phyloP scores from a whole-genome alignment of 2,329 filamentous ascomycete genomes.

The Zymoseptoria crescenta region DNA sequence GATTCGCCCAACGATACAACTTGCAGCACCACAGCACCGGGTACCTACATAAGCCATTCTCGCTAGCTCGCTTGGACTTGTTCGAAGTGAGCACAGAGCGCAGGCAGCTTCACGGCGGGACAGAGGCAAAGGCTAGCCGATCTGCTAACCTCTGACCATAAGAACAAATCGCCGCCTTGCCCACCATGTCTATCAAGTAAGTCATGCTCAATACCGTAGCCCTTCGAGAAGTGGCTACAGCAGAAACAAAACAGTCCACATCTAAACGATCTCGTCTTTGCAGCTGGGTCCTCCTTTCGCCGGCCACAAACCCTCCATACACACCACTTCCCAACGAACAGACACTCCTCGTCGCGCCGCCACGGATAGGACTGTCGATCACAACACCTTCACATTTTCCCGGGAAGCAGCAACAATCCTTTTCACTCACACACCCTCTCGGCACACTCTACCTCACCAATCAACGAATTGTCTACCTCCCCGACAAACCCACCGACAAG shows the following conservation, averaged over 20 bases:
- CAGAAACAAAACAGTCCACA: neutral
- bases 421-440: conserved; percentile 21
- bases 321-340: conserved; percentile 79
- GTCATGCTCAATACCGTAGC: conserved; percentile 1
- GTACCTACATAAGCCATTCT: neutral
- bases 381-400: conserved; percentile 48
- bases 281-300: conserved; percentile 88
- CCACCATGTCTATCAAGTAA: conserved; percentile 22
- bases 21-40: neutral
- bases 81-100: neutral
- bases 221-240: neutral
- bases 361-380: conserved; percentile 68
- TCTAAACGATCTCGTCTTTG: conserved; percentile 10
- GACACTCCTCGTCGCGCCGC: conserved; percentile 70
- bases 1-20: neutral
- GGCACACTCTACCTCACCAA: conserved; percentile 23
- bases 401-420: conserved; percentile 46
- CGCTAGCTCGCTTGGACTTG: neutral
- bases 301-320: conserved; percentile 51
- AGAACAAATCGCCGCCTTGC: neutral
- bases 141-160: neutral
- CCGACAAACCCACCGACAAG: conserved; percentile 55
- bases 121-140: neutral
- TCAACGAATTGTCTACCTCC: conserved; percentile 75
- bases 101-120: neutral